A percentile compares a stretch with the other conserved stretches of the same genome.
These are phyloP conservation scores for Carex pumila DNA, from an alignment of 176 grass and related monocot species.

Conservation along the genomic window DNA sequence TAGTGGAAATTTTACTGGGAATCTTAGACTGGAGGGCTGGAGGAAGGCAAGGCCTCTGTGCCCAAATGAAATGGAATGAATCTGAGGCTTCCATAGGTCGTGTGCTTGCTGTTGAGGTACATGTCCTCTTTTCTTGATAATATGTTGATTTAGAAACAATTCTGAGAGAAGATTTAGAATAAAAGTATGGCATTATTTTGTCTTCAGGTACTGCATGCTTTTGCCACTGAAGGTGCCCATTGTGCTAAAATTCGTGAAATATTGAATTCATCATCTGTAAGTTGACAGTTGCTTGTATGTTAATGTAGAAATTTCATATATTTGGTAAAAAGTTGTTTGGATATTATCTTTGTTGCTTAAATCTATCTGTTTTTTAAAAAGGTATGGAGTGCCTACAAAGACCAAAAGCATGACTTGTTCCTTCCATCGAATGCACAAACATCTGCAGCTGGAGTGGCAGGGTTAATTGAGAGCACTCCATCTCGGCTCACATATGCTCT, in stretches of 20 bases:
- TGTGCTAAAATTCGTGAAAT: constrained; percentile 94
- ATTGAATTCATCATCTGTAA: constrained; percentile 80
- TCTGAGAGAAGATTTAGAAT: not conserved
- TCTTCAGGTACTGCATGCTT: constrained; percentile 89
- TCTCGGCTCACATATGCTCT: constrained; percentile 78
- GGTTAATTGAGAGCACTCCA: constrained; percentile 89
- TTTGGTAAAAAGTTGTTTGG: not conserved
- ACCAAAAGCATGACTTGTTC: constrained; percentile 96
- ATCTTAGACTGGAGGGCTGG: constrained; percentile 98
- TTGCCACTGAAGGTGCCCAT: constrained; percentile 95
- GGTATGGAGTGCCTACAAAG: constrained; percentile 97
- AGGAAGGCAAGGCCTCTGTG: constrained; percentile 78
- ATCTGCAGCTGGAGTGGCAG: constrained; percentile 86
- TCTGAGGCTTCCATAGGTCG: constrained; percentile 94
- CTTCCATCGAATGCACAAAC: constrained; percentile 93
- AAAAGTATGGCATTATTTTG: not conserved
- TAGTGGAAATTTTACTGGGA: constrained; percentile 91
- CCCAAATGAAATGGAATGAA: constrained; percentile 99
- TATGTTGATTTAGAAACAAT: constrained; percentile 2
- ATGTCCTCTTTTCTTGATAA: constrained; percentile 8
- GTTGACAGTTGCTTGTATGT: constrained; percentile 4
- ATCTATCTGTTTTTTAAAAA: constrained; percentile 1
- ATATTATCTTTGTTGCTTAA: constrained; percentile 1
- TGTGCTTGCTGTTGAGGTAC: constrained; percentile 95
- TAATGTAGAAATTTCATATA: not conserved